Base-by-base conservation (phyloP, 148 eudicot species). In the Selenicereus undatus region DNA sequence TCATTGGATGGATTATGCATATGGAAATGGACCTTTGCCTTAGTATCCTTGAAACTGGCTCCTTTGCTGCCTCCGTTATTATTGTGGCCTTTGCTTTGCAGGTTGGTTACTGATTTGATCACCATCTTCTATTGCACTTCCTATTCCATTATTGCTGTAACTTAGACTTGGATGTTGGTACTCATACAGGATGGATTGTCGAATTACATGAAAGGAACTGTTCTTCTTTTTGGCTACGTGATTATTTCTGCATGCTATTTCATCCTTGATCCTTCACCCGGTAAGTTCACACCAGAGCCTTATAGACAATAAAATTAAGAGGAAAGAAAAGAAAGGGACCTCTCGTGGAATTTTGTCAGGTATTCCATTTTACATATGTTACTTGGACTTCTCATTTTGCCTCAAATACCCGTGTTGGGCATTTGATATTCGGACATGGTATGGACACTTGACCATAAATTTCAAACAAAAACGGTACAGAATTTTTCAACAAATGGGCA, bases 11-110 rank as follows among this genome's bases (percentile, higher is more conserved):
- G 97, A 89, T 84, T 64, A 85, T 90, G 79, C 89, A 89, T 22
- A 74, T 90, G 5, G 77, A 75, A n/a, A 93, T 93, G 97, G 95
- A 87, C 82, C 93, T 93, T 60, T 87, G 89, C 78, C 90, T 91
- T 65, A 86, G 85, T 54, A 73, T 86, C 83, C 84, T 93, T 22
- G 92, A 93, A 85, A 90, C 93, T 17, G 86, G 88, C 56, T 90
- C 89, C 74, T 85, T 93, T 16, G 84, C 86, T n/a, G 62, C 89
- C 79, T 82, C 95, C 1, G 84, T 93, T 32, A 66, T 91, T 36
- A 43, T 86, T n/a, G 76, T 87, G 20, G 89, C 93, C 82, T 90
- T 93, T 74, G 82, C 92, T 16, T 84, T 93, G 78, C 93, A 91
- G 94, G 97, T 93, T 80, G 52, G 73, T 78, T 54, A 9, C 27